Percentiles rank a stretch among this genome's conserved stretches.
Conservation (phyloP, 805 yeast genomes). For the Lachancea fermentati region DNA sequence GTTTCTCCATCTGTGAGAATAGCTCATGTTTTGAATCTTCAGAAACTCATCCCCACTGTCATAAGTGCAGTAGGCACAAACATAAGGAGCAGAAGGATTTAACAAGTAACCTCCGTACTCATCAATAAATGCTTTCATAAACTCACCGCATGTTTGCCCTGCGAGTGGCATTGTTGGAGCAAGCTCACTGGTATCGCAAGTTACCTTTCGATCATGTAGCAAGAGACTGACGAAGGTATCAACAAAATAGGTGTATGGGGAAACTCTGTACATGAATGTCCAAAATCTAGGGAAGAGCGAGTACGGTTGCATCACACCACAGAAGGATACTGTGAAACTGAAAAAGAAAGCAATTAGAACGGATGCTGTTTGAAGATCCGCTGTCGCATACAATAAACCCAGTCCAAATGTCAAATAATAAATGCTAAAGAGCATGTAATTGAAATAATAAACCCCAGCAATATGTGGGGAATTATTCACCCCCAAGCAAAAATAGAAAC, state of each 20-base stretch:
- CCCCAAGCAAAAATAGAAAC: constrained; percentile 47
- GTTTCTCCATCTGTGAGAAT: constrained; percentile 51
- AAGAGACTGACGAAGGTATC: constrained; percentile 43
- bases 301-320: constrained; percentile 37
- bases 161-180: constrained; percentile 46
- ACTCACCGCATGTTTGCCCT: constrained; percentile 60
- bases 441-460: constrained; percentile 47
- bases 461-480: constrained; percentile 37
- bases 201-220: constrained; percentile 47
- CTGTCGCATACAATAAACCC: constrained; percentile 50
- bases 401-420: constrained; percentile 43
- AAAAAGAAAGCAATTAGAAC: constrained; percentile 45
- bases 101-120: constrained; percentile 48
- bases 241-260: constrained; percentile 59
- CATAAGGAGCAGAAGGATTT: constrained; percentile 40
- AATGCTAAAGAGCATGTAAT: constrained; percentile 39
- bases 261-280: constrained; percentile 62
- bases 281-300: constrained; percentile 64
- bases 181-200: constrained; percentile 44
- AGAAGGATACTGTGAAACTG: constrained; percentile 32
- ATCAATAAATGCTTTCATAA: constrained; percentile 39
- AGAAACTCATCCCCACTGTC: constrained; percentile 37
- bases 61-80: constrained; percentile 39
- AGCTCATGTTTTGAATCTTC: constrained; percentile 37
- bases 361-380: constrained; percentile 66